Evolutionary conservation across 345 rosid species (phyloP), one percentile per base, ranked within the genome.

Genomic region (Leavenworthia alabamica): DNA sequence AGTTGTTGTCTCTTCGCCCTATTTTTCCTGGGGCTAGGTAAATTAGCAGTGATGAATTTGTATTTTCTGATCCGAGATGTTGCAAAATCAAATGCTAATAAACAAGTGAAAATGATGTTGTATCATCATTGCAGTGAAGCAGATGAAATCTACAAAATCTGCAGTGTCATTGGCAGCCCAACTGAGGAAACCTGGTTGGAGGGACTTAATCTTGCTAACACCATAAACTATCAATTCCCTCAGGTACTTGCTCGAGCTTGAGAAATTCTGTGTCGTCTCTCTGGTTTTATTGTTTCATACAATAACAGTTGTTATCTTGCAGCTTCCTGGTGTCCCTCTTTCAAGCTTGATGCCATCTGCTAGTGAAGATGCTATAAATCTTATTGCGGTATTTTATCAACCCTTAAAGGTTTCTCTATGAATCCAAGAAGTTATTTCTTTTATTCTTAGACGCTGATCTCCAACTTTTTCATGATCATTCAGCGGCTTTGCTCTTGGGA

Each of bases 401-500:
- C 23, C 26, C 52, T 28, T 19, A 9, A 29, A 23, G 39, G 16
- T 46, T 51, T 19, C 24, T 8, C 20, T 49, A 3, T 35, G 35
- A 32, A 2, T 13, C 26, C 19, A 35, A 32, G 22, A 43, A 60
- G 14, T 2, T 46, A 23, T 26, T 13, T 50, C 43, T 23, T 29
- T 23, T 10, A 16, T 7, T 49, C n/a, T 26, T 27, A 19, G 39
- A 48, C 31, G 28, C 50, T 51, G 24, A 64, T 54, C 26, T 27
- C 20, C n/a, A 24, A 24, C 27, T 24, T 10, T 68, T 62, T 41
- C 44, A n/a, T 56, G 64, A 56, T 68, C 55, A 9, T 78, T 57
- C 43, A 93, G 99, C 69, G 77, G 22, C 99, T 93, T 65, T 93
- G 99, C 75, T 82, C 88, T 6, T 93, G 97, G 99, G 96, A 93